These are phyloP conservation scores for Chrysoporthe cubensis DNA, from an alignment of 2,329 filamentous ascomycete genomes.

Conservation along the genomic window DNA sequence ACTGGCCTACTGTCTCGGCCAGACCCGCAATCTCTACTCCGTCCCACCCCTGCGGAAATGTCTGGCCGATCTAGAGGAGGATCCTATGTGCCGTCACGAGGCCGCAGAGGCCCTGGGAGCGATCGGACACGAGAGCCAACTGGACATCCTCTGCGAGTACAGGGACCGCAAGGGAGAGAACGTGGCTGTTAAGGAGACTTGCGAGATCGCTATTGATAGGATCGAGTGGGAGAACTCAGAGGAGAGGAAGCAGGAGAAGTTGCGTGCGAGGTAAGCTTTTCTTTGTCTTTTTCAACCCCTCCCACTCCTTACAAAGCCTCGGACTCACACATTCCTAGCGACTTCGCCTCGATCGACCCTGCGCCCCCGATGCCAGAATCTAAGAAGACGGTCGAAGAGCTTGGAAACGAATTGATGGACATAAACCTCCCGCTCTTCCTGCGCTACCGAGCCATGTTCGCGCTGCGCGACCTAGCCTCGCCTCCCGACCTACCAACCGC, in stretches of 20 bases:
- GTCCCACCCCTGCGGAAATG: conserved; percentile 74
- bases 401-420: conserved; percentile 80
- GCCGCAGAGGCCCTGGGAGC: conserved; percentile 94
- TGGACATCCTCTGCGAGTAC: conserved; percentile 74
- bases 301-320: not conserved
- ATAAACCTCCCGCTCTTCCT: conserved; percentile 80
- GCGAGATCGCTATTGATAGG: conserved; percentile 92
- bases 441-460: conserved; percentile 97
- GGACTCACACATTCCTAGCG: conserved; percentile 58
- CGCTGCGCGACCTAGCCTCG: conserved; percentile 90
- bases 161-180: conserved; percentile 77
- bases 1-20: conserved; percentile 93
- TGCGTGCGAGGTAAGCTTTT: conserved; percentile 73
- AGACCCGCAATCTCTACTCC: conserved; percentile 78
- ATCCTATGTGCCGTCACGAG: conserved; percentile 95
- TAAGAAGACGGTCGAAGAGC: conserved; percentile 69
- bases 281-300: conserved; percentile 6
- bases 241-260: conserved; percentile 70
- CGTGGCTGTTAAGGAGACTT: conserved; percentile 88
- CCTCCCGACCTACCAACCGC: conserved; percentile 90
- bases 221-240: conserved; percentile 91
- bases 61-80: conserved; percentile 78
- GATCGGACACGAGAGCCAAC: conserved; percentile 72
- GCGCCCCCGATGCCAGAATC: conserved; percentile 82
- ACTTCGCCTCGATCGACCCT: conserved; percentile 94